phyloP scores from a whole-genome alignment of 2,329 filamentous ascomycete species.

The Cytospora chrysosperma region DNA sequence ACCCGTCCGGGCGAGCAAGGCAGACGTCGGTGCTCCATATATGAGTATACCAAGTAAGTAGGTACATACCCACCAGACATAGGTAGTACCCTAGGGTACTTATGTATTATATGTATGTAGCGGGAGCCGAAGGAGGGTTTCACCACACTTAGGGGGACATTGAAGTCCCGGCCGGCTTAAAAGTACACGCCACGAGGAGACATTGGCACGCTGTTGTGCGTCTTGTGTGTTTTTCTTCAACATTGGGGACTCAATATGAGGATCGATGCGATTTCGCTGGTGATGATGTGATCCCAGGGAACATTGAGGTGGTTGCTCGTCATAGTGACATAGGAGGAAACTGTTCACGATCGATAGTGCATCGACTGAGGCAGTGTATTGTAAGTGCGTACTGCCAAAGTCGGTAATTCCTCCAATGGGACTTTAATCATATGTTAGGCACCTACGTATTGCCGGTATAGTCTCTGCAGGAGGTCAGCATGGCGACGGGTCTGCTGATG shows the following conservation, averaged over 20 bases:
- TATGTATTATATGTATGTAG: too few species aligned
- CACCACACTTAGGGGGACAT: too few species aligned
- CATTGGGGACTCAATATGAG: too few species aligned
- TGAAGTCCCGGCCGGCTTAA: too few species aligned
- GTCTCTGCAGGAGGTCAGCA: conserved; percentile 19
- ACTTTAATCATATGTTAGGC: not conserved
- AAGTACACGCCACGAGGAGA: not conserved
- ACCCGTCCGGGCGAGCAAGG: not conserved
- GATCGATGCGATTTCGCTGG: not conserved
- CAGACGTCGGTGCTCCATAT: not conserved
- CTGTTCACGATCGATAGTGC: not conserved
- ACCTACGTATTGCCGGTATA: not conserved
- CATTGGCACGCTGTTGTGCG: not conserved
- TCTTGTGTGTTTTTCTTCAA: too few species aligned
- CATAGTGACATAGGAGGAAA: not conserved
- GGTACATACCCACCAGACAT: too few species aligned
- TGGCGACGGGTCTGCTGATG: conserved; percentile 16
- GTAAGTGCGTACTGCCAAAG: not conserved
- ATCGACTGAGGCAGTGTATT: not conserved
- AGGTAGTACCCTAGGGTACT: too few species aligned
- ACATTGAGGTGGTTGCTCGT: not conserved
- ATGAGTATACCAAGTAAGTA: too few species aligned
- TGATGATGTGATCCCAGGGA: not conserved
- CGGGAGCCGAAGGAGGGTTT: conserved; percentile 5
- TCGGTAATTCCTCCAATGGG: not conserved